Evolutionary conservation across 805 yeast genomes (phyloP).

Genomic region (Saccharomycopsis sp.): DNA sequence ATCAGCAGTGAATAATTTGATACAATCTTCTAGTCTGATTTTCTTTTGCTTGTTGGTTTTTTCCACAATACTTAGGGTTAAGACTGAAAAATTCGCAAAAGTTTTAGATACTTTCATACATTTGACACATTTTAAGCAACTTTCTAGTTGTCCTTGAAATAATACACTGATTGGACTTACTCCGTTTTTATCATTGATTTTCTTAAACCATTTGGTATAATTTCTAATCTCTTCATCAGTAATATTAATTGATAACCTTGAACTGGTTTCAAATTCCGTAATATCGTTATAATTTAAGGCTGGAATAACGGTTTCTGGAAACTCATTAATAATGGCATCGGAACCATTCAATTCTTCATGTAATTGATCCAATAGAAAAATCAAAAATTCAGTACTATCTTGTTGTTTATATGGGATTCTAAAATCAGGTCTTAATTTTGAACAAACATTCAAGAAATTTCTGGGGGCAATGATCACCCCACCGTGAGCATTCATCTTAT

Average conservation of each 20-base stretch:
- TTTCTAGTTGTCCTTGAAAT: slow-evolving; percentile 68
- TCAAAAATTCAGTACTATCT: slow-evolving; percentile 69
- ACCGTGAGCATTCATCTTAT: slow-evolving; percentile 48
- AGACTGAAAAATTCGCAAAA: slow-evolving; percentile 50
- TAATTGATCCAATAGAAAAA: slow-evolving; percentile 53
- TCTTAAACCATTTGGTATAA: slow-evolving; percentile 52
- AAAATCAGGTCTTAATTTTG: slow-evolving; percentile 51
- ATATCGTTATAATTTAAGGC: slow-evolving; percentile 18
- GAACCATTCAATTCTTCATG: slow-evolving; percentile 50
- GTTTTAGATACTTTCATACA: slow-evolving; percentile 54
- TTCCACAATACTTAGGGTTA: slow-evolving; percentile 53
- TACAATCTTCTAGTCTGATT: slow-evolving; percentile 50
- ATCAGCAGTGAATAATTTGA: slow-evolving; percentile 47
- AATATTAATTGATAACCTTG: slow-evolving; percentile 21
- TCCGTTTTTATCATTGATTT: slow-evolving; percentile 43
- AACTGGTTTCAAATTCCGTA: slow-evolving; percentile 27
- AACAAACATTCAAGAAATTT: slow-evolving; percentile 44
- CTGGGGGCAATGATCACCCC: slow-evolving; percentile 56
- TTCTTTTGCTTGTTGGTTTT: slow-evolving; percentile 24
- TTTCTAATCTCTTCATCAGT: slow-evolving; percentile 29
- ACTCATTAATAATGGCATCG: slow-evolving; percentile 28
- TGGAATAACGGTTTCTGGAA: slow-evolving; percentile 25
- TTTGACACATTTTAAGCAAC: slow-evolving; percentile 47
- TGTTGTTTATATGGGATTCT: slow-evolving; percentile 68
- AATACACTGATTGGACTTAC: slow-evolving; percentile 54